These are phyloP conservation scores for Hypoxylon rubiginosum DNA, from an alignment of 2,329 filamentous ascomycete genomes.

Conservation along the genomic window DNA sequence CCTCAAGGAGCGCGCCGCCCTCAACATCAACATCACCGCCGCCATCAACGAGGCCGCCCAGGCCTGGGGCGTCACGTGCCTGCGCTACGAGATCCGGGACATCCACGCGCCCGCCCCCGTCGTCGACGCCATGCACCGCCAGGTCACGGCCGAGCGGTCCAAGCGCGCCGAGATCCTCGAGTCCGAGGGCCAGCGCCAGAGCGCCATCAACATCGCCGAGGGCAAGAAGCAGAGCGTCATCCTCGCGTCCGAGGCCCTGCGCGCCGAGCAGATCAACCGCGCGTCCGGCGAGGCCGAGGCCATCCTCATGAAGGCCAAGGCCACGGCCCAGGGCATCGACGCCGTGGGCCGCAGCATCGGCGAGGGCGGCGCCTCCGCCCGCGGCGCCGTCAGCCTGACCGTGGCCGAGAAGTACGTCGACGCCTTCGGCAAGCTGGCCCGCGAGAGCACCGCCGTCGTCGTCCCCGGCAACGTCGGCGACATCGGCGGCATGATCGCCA, in stretches of 20 bases:
- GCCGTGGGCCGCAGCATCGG: slow-evolving; percentile 83
- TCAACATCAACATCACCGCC: slow-evolving; percentile 98
- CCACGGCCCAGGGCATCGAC: slow-evolving; percentile 90
- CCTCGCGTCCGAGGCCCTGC: slow-evolving; percentile 90
- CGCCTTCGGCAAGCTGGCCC: slow-evolving; percentile 90
- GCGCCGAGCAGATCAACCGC: slow-evolving; percentile 91
- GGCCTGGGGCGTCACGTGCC: slow-evolving; percentile 95
- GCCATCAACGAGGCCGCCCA: slow-evolving; percentile 98
- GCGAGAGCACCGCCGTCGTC: slow-evolving; percentile 94
- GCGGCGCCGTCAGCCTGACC: slow-evolving; percentile 85
- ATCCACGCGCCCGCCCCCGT: slow-evolving; percentile 96
- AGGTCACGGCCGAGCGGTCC: slow-evolving; percentile 96
- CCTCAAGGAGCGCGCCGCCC: slow-evolving; percentile 92
- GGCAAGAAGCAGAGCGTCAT: slow-evolving; percentile 98
- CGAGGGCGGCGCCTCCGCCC: slow-evolving; percentile 79
- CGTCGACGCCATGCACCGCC: slow-evolving; percentile 97
- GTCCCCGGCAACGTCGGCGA: slow-evolving; percentile 98
- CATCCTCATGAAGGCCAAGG: slow-evolving; percentile 85
- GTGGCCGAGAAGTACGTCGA: slow-evolving; percentile 99
- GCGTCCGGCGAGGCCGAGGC: slow-evolving; percentile 95
- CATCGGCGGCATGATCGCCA: slow-evolving; percentile 96
- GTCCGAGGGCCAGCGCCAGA: slow-evolving; percentile 95
- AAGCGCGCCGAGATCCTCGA: slow-evolving; percentile 98
- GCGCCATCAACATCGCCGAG: slow-evolving; percentile 98
- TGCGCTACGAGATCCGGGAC: slow-evolving; percentile 97